These are phyloP conservation scores for Pisolithus sp. DNA, from an alignment of 768 basidiomycete species.

Conservation along the genomic window DNA sequence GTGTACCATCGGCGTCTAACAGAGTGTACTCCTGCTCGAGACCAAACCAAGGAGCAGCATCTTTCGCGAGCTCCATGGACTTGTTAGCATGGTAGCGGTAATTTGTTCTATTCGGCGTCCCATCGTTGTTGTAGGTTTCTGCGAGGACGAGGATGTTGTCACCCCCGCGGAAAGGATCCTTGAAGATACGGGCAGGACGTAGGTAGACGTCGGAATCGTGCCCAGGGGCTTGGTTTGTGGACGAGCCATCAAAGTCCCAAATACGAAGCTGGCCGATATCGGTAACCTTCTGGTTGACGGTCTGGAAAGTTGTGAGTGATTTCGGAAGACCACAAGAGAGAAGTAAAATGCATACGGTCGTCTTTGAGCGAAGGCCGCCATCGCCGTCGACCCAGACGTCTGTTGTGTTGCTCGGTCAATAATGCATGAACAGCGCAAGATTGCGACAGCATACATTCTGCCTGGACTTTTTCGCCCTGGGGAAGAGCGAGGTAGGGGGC, in stretches of 20 bases:
- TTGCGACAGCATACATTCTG: constrained; percentile 60
- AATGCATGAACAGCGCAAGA: no score
- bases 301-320: constrained; percentile 40
- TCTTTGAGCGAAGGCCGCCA: constrained; percentile 92
- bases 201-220: constrained; percentile 97
- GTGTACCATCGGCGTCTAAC: constrained; percentile 84
- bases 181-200: constrained; percentile 95
- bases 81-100: constrained; percentile 91
- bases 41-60: constrained; percentile 87
- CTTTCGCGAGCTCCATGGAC: constrained; percentile 89
- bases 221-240: constrained; percentile 95
- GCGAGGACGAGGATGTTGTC: constrained; percentile 97
- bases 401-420: constrained; percentile 24
- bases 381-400: constrained; percentile 99
- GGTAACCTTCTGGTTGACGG: constrained; percentile 78
- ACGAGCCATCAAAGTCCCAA: constrained; percentile 99
- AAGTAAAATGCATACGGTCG: constrained; percentile 54
- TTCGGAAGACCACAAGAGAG: background rate
- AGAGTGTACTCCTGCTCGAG: constrained; percentile 99
- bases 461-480: constrained; percentile 91
- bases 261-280: constrained; percentile 88
- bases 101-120: constrained; percentile 96
- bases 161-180: constrained; percentile 98
- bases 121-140: constrained; percentile 98
- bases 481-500: constrained; percentile 82